Evolutionary conservation across 2,329 filamentous ascomycete genomes (phyloP), one percentile per base, ranked within the genome.

Genomic region (Fonsecaea monophora): DNA sequence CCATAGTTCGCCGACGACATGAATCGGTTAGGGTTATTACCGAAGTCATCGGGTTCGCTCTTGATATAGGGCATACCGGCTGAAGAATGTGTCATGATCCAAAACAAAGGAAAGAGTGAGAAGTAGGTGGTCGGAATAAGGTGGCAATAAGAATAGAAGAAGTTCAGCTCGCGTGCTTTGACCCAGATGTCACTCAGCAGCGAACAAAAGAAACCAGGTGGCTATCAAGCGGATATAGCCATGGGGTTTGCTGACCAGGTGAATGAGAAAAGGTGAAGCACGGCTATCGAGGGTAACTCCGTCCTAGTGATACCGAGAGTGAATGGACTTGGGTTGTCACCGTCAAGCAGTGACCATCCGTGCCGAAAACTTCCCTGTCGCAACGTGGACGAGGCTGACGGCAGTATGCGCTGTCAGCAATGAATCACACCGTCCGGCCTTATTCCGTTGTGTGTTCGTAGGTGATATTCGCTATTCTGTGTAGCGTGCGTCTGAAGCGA

Each of bases 31-130:
- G 74, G 74, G 75, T 85, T 82, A 79, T 84, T 89, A 73, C 81
- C 80, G 74, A 85, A 84, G 70, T 90, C 87, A 78, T 89, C 85
- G 68, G 86, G 84, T 77, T 90, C 87, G 79, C 85, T 84, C 81
- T 91, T 90, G 79, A 91, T 90, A 78, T 84, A 90, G 62, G 87
- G 84, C 74, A 84, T 82, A 67, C 80, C 79, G 70, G 82, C 83
- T 74, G 83, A 83, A 74, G 84, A 83, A 74, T 84, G 82, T 72
- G 82, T 82, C 85, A 87, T 87, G 63, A 57, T 68, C 63, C 18
- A 21, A 56, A 34, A 53, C 35, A 59, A 32, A 65, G 48, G 56
- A 60, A 48, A 42, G 10, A n/a, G 8, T 12, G n/a, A 25, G 15
- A 35, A 48, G 15, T 15, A 38, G 18, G 34, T 21, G 50, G 8